Evolutionary conservation across 495 filamentous ascomycete genomes (phyloP), one percentile per base, ranked within the genome.

Genomic region (Podospora fimiseda): DNA sequence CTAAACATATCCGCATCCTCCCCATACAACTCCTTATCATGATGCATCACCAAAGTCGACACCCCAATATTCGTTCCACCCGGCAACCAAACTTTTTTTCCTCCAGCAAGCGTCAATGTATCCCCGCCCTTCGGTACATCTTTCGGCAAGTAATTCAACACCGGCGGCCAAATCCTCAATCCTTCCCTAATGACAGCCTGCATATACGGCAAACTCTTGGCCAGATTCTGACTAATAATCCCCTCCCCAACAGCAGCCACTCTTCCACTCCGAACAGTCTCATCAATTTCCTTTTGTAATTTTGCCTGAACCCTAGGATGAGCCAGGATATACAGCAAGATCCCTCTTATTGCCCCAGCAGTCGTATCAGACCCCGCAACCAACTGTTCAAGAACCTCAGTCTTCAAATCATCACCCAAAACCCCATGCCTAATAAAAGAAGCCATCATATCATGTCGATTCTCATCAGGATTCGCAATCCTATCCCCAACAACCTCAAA

Each of bases 341-440:
- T 70, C 2, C 68, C 73, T 44, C 80, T 73, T 56, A 86, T 74
- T 18, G 80, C 72, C 2, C 80, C 81, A 0, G 80, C 81, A 0
- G 80, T 82, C 5, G 83, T 84, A 52, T 87, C 83, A 14, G 75
- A 73, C 8, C 82, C 83, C 0, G 60, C 69, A 9, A 62, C 59
- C 53, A 73, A 51, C 53, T 66, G 60, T 30, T 70, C 69, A 66
- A 74, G 15, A 53, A 64, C 33, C 63, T 70, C 53, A 3, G 60
- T 63, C 52, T 69, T 61, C 4, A 70, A 55, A 50, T 78, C 66
- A 19, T 63, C 61, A 42, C 66, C 64, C 5, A 50, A 61, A 13
- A 80, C 55, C 19, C 72, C 74, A 42, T 75, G 65, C 21, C 50
- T 13, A 11, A 74, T 48, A 53, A 75, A 80, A 5, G 70, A 71